phyloP scores from a whole-genome alignment of 2,329 filamentous ascomycete genomes.

The Botrytis hyacinthi region DNA sequence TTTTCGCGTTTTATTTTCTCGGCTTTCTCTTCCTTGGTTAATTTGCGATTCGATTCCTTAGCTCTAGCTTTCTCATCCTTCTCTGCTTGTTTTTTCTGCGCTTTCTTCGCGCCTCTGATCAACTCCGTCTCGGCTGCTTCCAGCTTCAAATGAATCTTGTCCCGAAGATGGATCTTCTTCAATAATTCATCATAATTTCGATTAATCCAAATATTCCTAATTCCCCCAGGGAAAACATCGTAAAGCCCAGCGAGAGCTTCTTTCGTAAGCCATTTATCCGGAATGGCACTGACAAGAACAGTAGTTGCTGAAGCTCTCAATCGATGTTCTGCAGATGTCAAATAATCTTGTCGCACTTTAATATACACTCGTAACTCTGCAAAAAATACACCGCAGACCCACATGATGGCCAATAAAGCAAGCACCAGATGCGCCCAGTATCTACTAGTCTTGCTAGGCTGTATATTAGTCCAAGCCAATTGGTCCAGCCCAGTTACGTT shows the following conservation, averaged over 20 bases:
- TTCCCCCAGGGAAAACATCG: constrained; percentile 92
- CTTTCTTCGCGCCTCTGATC: constrained; percentile 75
- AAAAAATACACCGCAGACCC: constrained; percentile 86
- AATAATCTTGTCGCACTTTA: constrained; percentile 87
- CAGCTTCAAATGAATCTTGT: constrained; percentile 66
- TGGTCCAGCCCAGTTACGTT: constrained; percentile 66
- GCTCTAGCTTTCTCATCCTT: constrained; percentile 47
- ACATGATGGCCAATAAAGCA: constrained; percentile 73
- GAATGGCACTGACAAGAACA: constrained; percentile 87
- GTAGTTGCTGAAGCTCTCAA: constrained; percentile 92
- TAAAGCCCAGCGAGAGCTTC: constrained; percentile 81
- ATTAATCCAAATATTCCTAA: constrained; percentile 96
- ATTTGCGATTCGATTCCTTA: constrained; percentile 45
- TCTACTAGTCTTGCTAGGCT: constrained; percentile 38
- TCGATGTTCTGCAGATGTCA: constrained; percentile 92
- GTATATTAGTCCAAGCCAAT: constrained; percentile 61
- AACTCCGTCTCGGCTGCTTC: constrained; percentile 83
- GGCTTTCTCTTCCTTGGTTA: constrained; percentile 40
- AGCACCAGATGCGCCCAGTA: constrained; percentile 85
- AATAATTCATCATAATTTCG: constrained; percentile 79
- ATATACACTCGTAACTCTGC: constrained; percentile 84
- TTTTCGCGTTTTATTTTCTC: constrained; percentile 36
- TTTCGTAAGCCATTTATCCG: constrained; percentile 82
- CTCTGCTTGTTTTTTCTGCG: constrained; percentile 62
- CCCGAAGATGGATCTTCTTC: constrained; percentile 77